Conservation (phyloP, 1,139 yeast genomes). For the Saccharomycopsis phalli region DNA sequence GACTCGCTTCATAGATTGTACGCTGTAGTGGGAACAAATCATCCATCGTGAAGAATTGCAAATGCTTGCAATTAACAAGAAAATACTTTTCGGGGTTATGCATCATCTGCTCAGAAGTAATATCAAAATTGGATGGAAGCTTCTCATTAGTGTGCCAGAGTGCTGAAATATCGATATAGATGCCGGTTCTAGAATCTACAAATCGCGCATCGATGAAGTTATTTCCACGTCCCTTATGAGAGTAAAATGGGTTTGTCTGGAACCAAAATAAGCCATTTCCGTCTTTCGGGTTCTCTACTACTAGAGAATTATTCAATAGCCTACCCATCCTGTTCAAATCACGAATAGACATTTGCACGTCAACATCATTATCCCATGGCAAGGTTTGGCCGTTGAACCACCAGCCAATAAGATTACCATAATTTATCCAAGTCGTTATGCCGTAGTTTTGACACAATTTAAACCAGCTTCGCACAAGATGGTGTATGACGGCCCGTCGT, state of each 20-base stretch:
- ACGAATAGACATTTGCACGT: constrained; percentile 48
- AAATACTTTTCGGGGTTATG: constrained; percentile 20
- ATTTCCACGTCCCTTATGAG: constrained; percentile 29
- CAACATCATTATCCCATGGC: constrained; percentile 59
- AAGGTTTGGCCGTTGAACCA: constrained; percentile 49
- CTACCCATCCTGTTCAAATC: constrained; percentile 41
- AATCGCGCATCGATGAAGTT: constrained; percentile 67
- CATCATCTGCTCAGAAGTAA: constrained; percentile 15
- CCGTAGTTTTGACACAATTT: constrained; percentile 39
- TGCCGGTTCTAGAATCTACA: constrained; percentile 55
- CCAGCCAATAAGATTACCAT: constrained; percentile 55
- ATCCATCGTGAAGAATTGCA: constrained; percentile 42
- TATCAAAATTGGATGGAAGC: constrained; percentile 10
- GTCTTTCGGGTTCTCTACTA: constrained; percentile 45
- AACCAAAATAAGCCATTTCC: constrained; percentile 34
- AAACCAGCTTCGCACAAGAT: constrained; percentile 45
- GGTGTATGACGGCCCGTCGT: constrained; percentile 41
- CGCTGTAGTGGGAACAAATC: constrained; percentile 46
- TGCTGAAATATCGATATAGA: constrained; percentile 54
- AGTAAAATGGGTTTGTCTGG: constrained; percentile 17
- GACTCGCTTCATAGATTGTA: constrained; percentile 49
- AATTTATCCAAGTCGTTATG: constrained; percentile 45
- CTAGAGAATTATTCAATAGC: constrained; percentile 37
- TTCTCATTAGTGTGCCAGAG: constrained; percentile 23
- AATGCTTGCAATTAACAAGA: constrained; percentile 31